Conservation (phyloP, 805 yeast species). For the Yarrowia osloensis region DNA sequence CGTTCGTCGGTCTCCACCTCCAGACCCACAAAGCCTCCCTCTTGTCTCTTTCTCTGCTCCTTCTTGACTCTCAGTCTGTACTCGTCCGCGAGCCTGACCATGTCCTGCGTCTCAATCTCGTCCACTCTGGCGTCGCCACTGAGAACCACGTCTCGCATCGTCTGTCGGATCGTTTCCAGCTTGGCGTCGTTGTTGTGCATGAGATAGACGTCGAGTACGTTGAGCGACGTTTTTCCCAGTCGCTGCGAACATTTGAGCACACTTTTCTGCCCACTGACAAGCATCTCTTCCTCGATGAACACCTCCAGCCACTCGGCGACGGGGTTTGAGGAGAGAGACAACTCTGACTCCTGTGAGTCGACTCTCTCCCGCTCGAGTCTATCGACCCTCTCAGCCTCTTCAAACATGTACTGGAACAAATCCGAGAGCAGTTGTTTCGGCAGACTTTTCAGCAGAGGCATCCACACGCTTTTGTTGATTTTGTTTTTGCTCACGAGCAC, state of each 20-base stretch:
- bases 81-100: not conserved
- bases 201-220: not conserved
- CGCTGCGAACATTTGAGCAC: not conserved
- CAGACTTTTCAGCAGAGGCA: not conserved
- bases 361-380: not conserved
- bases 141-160: conserved; percentile 11
- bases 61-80: not conserved
- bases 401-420: not conserved
- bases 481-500: not conserved
- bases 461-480: not conserved
- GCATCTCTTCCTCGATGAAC: not conserved
- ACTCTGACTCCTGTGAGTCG: too few species aligned
- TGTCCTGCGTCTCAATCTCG: not conserved
- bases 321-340: not conserved
- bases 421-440: not conserved
- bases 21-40: not conserved
- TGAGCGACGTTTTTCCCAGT: not conserved
- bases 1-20: not conserved
- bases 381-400: not conserved
- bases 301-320: not conserved
- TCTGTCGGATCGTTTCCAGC: not conserved
- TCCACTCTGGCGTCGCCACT: not conserved
- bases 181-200: not conserved
- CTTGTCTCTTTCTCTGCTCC: not conserved
- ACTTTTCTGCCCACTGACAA: not conserved